Evolutionary conservation across 2,329 filamentous ascomycete species (phyloP).

Genomic region (Sporothrix luriei): DNA sequence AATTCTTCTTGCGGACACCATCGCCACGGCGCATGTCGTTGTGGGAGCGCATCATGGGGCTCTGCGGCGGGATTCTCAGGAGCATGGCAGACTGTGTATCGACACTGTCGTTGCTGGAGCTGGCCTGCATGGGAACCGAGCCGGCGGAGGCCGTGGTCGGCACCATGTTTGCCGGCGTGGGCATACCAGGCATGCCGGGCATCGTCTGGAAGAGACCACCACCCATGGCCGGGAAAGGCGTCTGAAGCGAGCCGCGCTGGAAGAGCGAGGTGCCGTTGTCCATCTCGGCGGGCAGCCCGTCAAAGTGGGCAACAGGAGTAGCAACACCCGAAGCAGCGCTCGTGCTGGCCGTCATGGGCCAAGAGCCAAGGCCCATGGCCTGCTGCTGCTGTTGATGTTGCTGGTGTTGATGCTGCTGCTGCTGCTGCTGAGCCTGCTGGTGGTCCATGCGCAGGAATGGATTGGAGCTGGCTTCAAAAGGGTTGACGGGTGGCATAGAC

Average conservation of each 20-base stretch:
- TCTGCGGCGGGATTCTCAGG: conserved; percentile 68
- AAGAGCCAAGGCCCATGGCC: conserved; percentile 50
- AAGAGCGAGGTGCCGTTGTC: conserved; percentile 57
- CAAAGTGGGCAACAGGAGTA: conserved; percentile 73
- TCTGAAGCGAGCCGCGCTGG: conserved; percentile 51
- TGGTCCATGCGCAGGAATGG: conserved; percentile 68
- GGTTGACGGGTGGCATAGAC: conserved; percentile 64
- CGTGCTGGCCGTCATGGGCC: conserved; percentile 55
- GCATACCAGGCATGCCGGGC: conserved; percentile 55
- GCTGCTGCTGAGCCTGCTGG: conserved; percentile 44
- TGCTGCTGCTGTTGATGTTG: conserved; percentile 46
- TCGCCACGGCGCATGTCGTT: conserved; percentile 78
- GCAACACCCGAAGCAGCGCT: conserved; percentile 66
- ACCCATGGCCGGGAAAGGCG: conserved; percentile 54
- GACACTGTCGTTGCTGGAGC: conserved; percentile 51
- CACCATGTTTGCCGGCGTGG: conserved; percentile 42
- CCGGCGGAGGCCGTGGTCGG: conserved; percentile 25
- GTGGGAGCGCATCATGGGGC: conserved; percentile 70
- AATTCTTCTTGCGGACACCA: conserved; percentile 98
- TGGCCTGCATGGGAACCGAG: conserved; percentile 34
- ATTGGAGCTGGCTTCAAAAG: conserved; percentile 62
- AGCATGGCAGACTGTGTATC: conserved; percentile 43
- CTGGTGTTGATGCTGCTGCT: conserved; percentile 36
- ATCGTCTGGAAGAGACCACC: conserved; percentile 55
- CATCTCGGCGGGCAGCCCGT: conserved; percentile 61